phyloP scores from a whole-genome alignment of 2,329 filamentous ascomycete species.

The Aureobasidium sp. region DNA sequence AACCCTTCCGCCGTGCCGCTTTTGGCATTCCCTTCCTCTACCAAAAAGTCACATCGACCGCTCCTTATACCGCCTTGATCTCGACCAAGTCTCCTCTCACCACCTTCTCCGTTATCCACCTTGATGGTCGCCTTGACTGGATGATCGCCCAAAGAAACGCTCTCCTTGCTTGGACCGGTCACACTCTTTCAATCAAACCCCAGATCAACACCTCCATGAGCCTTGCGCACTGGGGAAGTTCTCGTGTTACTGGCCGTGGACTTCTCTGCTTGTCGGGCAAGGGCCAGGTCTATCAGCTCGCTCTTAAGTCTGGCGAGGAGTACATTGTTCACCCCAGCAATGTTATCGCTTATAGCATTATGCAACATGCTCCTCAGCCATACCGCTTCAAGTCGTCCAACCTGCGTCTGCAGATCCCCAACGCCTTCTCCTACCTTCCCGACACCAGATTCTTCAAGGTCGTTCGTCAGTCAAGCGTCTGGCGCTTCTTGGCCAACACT shows the following conservation, averaged over 20 bases:
- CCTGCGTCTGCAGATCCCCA: constrained; percentile 70
- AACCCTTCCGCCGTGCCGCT: constrained; percentile 69
- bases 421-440: constrained; percentile 54
- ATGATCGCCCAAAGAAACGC: constrained; percentile 81
- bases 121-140: constrained; percentile 94
- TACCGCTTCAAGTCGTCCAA: constrained; percentile 78
- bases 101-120: constrained; percentile 76
- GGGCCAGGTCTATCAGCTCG: constrained; percentile 83
- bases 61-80: constrained; percentile 79
- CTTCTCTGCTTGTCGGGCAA: constrained; percentile 76
- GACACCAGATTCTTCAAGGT: constrained; percentile 64
- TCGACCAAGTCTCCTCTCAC: constrained; percentile 79
- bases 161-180: constrained; percentile 92
- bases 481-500: constrained; percentile 58
- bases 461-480: constrained; percentile 63
- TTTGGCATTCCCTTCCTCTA: constrained; percentile 92
- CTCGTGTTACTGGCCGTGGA: constrained; percentile 78
- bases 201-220: constrained; percentile 66
- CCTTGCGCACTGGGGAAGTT: constrained; percentile 84
- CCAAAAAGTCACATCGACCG: constrained; percentile 78
- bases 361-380: constrained; percentile 63
- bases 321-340: constrained; percentile 85
- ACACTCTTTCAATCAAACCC: constrained; percentile 69
- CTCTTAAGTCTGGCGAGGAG: constrained; percentile 72
- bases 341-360: constrained; percentile 81